phyloP scores from a whole-genome alignment of 106 monocot genomes.

The Narthecium ossifragum region DNA sequence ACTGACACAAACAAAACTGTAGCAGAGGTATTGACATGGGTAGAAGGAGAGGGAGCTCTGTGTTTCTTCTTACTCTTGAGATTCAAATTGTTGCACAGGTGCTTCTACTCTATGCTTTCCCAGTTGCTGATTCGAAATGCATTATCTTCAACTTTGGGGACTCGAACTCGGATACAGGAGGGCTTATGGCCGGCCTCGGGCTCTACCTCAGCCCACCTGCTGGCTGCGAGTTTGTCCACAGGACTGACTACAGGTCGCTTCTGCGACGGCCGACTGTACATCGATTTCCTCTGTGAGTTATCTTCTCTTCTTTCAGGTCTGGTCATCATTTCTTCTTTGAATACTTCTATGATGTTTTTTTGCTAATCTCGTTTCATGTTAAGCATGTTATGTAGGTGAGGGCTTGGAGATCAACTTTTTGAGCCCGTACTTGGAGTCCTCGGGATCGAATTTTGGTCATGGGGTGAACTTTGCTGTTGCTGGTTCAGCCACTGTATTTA shows the following conservation, averaged over 20 bases:
- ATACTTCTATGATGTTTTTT: neutral
- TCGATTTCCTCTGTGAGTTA: slow-evolving; percentile 47
- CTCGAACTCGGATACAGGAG: slow-evolving; percentile 43
- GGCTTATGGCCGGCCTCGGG: slow-evolving; percentile 34
- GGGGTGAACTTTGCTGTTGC: slow-evolving; percentile 63
- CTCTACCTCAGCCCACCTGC: slow-evolving; percentile 33
- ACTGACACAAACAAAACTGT: too few relatives aligned
- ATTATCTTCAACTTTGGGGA: slow-evolving; percentile 43
- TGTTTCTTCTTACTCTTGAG: slow-evolving; percentile 1
- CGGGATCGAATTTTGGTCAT: slow-evolving; percentile 33
- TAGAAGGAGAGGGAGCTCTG: neutral
- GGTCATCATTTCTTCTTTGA: neutral
- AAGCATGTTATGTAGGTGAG: neutral
- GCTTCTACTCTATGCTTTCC: slow-evolving; percentile 1
- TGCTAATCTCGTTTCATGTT: neutral
- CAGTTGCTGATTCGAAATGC: slow-evolving; percentile 19
- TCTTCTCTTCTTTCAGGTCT: neutral
- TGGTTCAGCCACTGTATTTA: slow-evolving; percentile 22
- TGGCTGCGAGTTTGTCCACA: slow-evolving; percentile 42
- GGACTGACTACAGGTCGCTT: slow-evolving; percentile 41
- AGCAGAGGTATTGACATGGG: neutral
- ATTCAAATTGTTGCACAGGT: neutral
- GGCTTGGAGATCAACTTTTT: slow-evolving; percentile 5
- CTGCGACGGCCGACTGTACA: slow-evolving; percentile 47
- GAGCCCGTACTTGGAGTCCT: slow-evolving; percentile 61